Base-by-base conservation (phyloP, 139 green algal genomes). In the Chlorella sp. region DNA sequence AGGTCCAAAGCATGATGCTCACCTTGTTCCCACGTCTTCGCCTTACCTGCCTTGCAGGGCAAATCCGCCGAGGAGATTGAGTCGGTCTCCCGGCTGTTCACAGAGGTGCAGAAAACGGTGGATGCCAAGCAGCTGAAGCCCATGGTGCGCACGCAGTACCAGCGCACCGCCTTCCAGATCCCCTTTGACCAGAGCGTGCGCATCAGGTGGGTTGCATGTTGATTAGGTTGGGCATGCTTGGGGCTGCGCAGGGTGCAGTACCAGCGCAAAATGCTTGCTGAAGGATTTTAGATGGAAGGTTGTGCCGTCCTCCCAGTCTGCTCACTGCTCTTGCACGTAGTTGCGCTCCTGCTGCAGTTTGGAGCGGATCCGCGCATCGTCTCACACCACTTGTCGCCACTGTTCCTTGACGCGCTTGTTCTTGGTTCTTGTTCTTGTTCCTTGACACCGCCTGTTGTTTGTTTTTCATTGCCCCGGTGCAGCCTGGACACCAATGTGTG, bases 401-500 rank as follows among this genome's bases (percentile, higher is more conserved):
- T 13, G 98, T 83, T 88, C 92, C 68, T 96, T 92, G 0, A 94
- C 98, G n/a, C n/a, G n/a, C n/a, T n/a, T n/a, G n/a, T n/a, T n/a
- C n/a, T n/a, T n/a, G n/a, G n/a, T n/a, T n/a, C n/a, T n/a, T n/a
- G n/a, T n/a, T n/a, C n/a, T n/a, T n/a, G n/a, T n/a, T n/a, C n/a
- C n/a, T n/a, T n/a, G n/a, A n/a, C n/a, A n/a, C n/a, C 75, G 90
- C 93, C 75, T 88, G 98, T 24, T 65, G 58, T 40, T 5, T 72
- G 32, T 40, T 20, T 40, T 32, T 22, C 5, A 34, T 36, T 41
- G 16, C 64, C 24, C 32, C 17, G 3, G 4, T 58, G 76, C 79
- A 85, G 56, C 54, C 92, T 99, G 84, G 96, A 99, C 94, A 98
- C 96, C 82, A 98, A 98, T 89, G 81, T 99, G 76, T 90, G 82